Conservation (phyloP, 1,284 basidiomycete species). For the Hortiboletus rubellus region DNA sequence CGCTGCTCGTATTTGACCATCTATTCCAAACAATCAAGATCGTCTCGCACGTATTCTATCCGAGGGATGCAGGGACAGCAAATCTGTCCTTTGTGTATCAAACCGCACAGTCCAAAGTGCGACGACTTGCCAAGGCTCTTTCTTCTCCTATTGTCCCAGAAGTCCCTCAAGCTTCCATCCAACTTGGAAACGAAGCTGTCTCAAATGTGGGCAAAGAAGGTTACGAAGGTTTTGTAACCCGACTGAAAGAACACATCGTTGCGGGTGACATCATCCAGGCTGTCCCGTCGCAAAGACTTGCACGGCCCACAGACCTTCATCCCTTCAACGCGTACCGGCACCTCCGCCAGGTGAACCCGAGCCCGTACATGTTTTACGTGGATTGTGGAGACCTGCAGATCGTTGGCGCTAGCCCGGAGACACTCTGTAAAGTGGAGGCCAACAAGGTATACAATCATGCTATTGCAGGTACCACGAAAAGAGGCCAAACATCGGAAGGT, state of each 20-base stretch:
- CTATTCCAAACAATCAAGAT: conserved; percentile 94
- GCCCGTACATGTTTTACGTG: conserved; percentile 99
- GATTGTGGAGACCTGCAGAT: conserved; percentile 92
- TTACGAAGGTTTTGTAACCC: conserved; percentile 91
- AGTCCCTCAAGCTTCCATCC: conserved; percentile 66
- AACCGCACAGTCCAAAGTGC: conserved; percentile 77
- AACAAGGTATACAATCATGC: conserved; percentile 97
- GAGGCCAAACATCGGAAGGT: conserved; percentile 87
- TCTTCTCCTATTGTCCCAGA: conserved; percentile 61
- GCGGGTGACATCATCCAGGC: conserved; percentile 99
- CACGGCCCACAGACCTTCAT: conserved; percentile 84
- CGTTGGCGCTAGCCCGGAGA: conserved; percentile 97
- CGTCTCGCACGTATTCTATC: conserved; percentile 92
- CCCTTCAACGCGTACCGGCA: conserved; percentile 98
- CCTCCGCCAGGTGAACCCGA: conserved; percentile 93
- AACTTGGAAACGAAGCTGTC: conserved; percentile 68
- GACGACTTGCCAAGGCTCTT: conserved; percentile 69
- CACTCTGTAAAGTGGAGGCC: conserved; percentile 92
- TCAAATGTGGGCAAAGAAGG: conserved; percentile 95
- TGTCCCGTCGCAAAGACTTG: conserved; percentile 91
- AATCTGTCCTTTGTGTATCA: conserved; percentile 81
- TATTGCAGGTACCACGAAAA: conserved; percentile 92
- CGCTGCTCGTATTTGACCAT: conserved; percentile 95
- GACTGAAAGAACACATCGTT: conserved; percentile 91
- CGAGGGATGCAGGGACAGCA: conserved; percentile 59